These are phyloP conservation scores for Mycena chlorophos DNA, from an alignment of 768 basidiomycete species.

Conservation along the genomic window DNA sequence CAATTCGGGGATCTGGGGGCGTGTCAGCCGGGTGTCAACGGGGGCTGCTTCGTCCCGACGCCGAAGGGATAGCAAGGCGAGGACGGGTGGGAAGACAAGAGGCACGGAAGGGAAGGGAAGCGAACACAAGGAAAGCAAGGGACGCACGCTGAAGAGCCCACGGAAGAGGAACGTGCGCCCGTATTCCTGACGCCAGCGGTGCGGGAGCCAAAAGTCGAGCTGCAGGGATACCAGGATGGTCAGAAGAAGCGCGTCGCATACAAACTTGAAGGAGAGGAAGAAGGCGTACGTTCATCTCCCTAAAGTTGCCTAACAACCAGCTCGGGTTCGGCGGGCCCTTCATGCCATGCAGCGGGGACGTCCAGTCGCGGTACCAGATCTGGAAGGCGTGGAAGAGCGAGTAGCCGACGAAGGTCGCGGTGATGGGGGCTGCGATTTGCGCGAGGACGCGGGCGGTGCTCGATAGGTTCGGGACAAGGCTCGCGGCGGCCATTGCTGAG, in stretches of 20 bases:
- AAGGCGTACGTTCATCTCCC: conserved; percentile 24
- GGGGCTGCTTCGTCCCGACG: too few species aligned
- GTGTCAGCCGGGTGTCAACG: too few species aligned
- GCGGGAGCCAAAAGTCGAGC: not conserved
- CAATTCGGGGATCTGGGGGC: too few species aligned
- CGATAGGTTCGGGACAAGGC: too few species aligned
- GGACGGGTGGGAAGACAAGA: conserved; percentile 28
- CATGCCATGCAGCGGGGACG: not conserved
- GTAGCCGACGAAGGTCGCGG: not conserved
- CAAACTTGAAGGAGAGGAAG: not conserved
- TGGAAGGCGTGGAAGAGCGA: not conserved
- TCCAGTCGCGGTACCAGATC: not conserved
- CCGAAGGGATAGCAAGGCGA: too few species aligned
- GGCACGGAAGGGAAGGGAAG: not conserved
- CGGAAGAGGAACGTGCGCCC: not conserved
- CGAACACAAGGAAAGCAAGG: too few species aligned
- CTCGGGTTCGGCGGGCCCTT: not conserved
- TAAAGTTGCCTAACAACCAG: conserved; percentile 35
- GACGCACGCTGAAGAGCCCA: not conserved
- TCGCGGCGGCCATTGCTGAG: too few species aligned
- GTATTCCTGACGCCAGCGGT: not conserved
- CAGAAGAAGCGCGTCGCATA: too few species aligned
- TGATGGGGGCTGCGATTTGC: too few species aligned
- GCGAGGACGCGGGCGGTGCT: too few species aligned
- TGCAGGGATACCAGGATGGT: conserved; percentile 11